Evolutionary conservation across 352 stramenopile species (phyloP), one percentile per base, ranked within the genome.

Genomic region (Pythium rhizo-oryzae): DNA sequence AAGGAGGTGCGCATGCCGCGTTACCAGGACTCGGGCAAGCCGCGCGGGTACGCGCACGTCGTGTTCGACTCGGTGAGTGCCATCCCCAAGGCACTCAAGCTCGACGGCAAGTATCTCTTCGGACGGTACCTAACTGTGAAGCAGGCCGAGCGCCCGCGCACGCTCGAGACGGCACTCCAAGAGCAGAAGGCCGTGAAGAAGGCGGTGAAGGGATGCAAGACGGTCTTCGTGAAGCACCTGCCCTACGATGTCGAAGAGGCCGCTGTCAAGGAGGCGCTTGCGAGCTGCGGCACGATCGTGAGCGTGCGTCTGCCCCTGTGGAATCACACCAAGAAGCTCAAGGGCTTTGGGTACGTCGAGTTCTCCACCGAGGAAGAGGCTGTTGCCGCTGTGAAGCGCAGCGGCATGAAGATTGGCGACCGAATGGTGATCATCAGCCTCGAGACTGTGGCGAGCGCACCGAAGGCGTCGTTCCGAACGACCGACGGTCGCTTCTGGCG

Each of bases 291-390:
- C 13, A 92, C 84, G 21, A 96, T 99, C 70, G 71, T 85, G 16
- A 97, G 94, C 67, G 86, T 99, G 15, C 91, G 97, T 16, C 75
- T 99, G 70, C 90, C 92, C 13, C 71, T 96, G 49, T 98, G 97
- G 85, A 94, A 97, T 61, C 84, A 97, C 71, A 99, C 90, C 11
- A 91, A 97, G 69, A 94, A 98, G 67, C 83, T 94, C 18, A 99
- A 99, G 80, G 97, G 97, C 54, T 98, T 99, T 84, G 93, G 89
- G 39, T 99, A 99, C 69, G 87, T 96, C 23, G 87, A 95, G 76
- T 96, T 96, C 60, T 78, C 79, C n/a, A 90, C 61, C n/a, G 87
- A 95, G 63, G 80, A 90, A 23, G 79, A 88, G 55, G 87, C 89
- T 8, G 65, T 90, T 28, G 72, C 78, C 46, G 87, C 87, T 50